Evolutionary conservation across 1,139 yeast species (phyloP).

Genomic region (Candida dubliniensis): DNA sequence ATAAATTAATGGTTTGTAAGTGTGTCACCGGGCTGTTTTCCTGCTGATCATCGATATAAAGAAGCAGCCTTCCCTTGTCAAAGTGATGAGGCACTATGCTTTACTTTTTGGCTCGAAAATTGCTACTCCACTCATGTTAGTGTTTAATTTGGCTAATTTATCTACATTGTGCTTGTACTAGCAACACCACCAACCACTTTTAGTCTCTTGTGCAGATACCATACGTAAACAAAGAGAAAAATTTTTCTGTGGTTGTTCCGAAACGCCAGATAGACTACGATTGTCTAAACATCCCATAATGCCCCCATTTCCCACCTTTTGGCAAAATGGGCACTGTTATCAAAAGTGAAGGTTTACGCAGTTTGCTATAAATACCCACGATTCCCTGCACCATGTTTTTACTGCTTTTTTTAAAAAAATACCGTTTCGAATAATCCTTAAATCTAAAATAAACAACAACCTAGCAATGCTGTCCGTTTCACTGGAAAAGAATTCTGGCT

Average conservation of each 20-base stretch:
- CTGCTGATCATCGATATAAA: too few species aligned
- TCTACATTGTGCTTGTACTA: background rate
- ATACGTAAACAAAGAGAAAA: constrained; percentile 1
- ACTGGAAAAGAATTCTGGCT: constrained; percentile 6
- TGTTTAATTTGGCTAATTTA: background rate
- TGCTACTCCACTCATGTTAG: too few species aligned
- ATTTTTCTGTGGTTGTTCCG: background rate
- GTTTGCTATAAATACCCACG: background rate
- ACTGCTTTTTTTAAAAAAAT: background rate
- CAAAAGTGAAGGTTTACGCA: background rate
- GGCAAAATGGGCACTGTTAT: too few species aligned
- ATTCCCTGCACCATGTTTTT: background rate
- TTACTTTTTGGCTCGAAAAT: too few species aligned
- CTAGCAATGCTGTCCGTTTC: constrained; percentile 1
- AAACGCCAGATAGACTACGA: background rate
- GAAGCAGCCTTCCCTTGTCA: too few species aligned
- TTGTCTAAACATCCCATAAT: too few species aligned
- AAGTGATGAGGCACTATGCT: too few species aligned
- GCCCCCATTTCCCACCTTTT: too few species aligned
- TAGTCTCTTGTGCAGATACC: background rate
- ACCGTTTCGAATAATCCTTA: background rate
- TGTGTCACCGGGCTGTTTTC: too few species aligned
- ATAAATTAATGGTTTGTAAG: too few species aligned
- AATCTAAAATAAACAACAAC: background rate
- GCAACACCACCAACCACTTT: background rate